These are phyloP conservation scores for Verbena officinalis DNA, from an alignment of 257 asterid species.

Conservation along the genomic window DNA sequence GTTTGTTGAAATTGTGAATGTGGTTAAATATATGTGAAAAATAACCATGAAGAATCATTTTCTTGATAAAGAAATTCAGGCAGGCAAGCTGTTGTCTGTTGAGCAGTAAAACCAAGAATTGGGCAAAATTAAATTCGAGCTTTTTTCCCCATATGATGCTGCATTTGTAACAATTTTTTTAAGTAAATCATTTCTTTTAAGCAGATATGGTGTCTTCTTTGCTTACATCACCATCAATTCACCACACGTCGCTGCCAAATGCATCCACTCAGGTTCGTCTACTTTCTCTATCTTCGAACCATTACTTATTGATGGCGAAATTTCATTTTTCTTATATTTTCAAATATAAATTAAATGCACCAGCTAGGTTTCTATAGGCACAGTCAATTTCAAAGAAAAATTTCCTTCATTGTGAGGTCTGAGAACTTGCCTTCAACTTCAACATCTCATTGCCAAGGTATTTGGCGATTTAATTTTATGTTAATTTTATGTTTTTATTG, in stretches of 20 bases:
- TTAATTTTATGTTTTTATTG: no score
- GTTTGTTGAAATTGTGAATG: neutral
- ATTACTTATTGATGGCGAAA: neutral
- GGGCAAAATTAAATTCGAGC: neutral
- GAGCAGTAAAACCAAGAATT: neutral
- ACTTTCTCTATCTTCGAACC: neutral
- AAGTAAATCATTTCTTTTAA: constrained; percentile 1
- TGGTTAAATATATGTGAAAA: no score
- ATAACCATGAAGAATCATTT: no score
- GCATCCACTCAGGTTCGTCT: constrained; percentile 45
- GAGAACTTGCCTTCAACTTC: constrained; percentile 51
- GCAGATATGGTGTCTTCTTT: constrained; percentile 47
- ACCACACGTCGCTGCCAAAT: constrained; percentile 39
- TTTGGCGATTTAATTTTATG: neutral
- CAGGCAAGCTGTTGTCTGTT: constrained; percentile 16
- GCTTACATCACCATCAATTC: constrained; percentile 42
- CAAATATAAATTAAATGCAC: constrained; percentile 28
- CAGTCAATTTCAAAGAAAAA: constrained; percentile 39
- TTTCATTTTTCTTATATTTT: constrained; percentile 27
- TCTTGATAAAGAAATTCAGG: neutral
- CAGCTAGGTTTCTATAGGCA: constrained; percentile 53
- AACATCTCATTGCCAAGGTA: constrained; percentile 48
- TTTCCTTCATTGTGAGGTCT: constrained; percentile 45
- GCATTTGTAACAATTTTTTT: neutral
- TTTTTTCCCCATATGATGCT: neutral